A percentile compares a stretch with the other conserved stretches of the same genome.
Evolutionary conservation across 208 protist species (phyloP).

Genomic region (Trypanosoma grayi): DNA sequence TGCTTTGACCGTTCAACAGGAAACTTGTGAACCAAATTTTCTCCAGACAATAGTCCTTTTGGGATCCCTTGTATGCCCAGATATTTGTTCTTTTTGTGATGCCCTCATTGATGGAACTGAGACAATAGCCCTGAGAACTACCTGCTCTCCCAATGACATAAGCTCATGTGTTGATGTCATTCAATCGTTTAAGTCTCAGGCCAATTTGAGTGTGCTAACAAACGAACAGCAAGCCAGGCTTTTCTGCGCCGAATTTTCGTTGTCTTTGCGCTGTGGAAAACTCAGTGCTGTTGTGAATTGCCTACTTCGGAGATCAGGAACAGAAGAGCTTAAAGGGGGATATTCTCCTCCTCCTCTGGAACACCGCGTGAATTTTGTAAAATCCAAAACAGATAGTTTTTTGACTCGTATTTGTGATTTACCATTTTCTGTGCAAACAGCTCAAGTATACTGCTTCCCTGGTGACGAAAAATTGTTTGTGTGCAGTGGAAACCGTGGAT

Average conservation of each 20-base stretch:
- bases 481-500: slow-evolving; percentile 19
- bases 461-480: slow-evolving; percentile 23
- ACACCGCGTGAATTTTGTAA: slow-evolving; percentile 18
- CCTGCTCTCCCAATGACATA: slow-evolving; percentile 16
- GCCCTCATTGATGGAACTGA: slow-evolving; percentile 57
- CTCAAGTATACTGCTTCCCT: slow-evolving; percentile 25
- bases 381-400: slow-evolving; percentile 32
- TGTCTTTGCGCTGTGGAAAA: slow-evolving; percentile 56
- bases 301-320: slow-evolving; percentile 28
- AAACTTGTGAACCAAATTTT: slow-evolving; percentile 25
- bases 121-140: slow-evolving; percentile 22
- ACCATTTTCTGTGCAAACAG: slow-evolving; percentile 21
- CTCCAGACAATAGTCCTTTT: slow-evolving; percentile 41
- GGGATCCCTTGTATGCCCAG: slow-evolving; percentile 21
- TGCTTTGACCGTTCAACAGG: slow-evolving; percentile 29
- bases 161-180: slow-evolving; percentile 62
- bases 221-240: slow-evolving; percentile 28
- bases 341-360: slow-evolving; percentile 27
- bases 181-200: slow-evolving; percentile 38
- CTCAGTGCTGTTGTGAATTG: slow-evolving; percentile 49
- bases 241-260: slow-evolving; percentile 39
- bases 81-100: slow-evolving; percentile 29
- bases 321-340: slow-evolving; percentile 2
- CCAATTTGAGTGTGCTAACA: slow-evolving; percentile 14
- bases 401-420: slow-evolving; percentile 27